phyloP scores from a whole-genome alignment of 2,329 filamentous ascomycete genomes.

The Beauveria varroae region DNA sequence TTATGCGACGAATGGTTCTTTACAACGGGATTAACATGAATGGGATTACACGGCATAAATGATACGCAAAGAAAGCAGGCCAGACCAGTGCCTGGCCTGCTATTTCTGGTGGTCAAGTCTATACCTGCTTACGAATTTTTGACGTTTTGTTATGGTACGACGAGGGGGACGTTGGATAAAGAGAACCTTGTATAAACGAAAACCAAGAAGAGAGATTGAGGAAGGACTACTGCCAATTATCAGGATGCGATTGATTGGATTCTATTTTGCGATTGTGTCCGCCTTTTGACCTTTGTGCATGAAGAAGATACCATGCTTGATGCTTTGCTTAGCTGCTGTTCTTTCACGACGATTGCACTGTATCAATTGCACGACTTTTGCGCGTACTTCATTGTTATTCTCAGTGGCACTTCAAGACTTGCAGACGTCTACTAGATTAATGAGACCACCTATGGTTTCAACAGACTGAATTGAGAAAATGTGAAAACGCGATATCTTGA shows the following conservation, averaged over 20 bases:
- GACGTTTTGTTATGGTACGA: not conserved
- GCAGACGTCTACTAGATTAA: not conserved
- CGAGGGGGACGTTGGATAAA: constrained; percentile 2
- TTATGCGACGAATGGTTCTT: constrained; percentile 4
- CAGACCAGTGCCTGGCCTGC: not conserved
- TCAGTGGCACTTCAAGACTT: not conserved
- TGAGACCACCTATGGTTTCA: not conserved
- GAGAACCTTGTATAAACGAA: constrained; percentile 4
- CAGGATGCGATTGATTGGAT: not conserved
- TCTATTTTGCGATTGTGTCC: not conserved
- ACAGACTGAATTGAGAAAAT: not conserved
- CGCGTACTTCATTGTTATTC: not conserved
- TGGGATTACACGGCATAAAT: constrained; percentile 7
- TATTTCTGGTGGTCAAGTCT: not conserved
- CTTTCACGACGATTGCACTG: not conserved
- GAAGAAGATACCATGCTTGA: not conserved
- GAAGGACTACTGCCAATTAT: not conserved
- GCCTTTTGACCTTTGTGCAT: not conserved
- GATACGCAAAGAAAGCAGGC: not conserved
- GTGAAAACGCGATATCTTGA: too few relatives aligned
- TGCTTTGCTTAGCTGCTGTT: not conserved
- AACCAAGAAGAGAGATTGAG: not conserved
- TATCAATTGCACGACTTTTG: not conserved
- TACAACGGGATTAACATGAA: constrained; percentile 2
- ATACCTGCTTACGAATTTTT: constrained; percentile 1